Percentiles rank a stretch among this genome's conserved stretches.
Evolutionary conservation across 2,329 filamentous ascomycete species (phyloP).

Genomic region (Paecilomyces sp.): DNA sequence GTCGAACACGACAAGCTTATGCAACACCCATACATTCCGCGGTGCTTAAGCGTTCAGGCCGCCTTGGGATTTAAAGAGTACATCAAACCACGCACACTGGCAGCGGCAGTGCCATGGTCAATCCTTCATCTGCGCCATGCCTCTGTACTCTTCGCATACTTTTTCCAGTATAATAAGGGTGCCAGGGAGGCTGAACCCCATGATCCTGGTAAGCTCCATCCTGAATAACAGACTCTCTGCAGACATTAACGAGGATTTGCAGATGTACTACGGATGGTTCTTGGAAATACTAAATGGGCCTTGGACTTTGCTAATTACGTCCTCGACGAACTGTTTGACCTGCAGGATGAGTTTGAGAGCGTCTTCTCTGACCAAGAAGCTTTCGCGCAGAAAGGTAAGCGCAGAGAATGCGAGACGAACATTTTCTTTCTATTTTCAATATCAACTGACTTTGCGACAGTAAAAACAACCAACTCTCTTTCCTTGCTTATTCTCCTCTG

Average conservation of each 20-base stretch:
- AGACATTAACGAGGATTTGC: background rate
- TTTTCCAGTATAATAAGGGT: constrained; percentile 57
- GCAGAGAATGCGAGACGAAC: background rate
- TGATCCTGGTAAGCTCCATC: constrained; percentile 49
- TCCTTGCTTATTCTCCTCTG: constrained; percentile 57
- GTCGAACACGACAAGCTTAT: constrained; percentile 70
- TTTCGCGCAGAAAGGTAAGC: constrained; percentile 29
- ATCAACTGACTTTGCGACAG: constrained; percentile 16
- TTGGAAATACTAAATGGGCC: constrained; percentile 72
- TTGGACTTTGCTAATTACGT: constrained; percentile 57
- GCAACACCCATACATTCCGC: constrained; percentile 64
- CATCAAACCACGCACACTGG: constrained; percentile 53
- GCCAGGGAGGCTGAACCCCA: constrained; percentile 38
- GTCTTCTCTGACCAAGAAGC: constrained; percentile 25
- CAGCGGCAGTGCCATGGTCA: constrained; percentile 67
- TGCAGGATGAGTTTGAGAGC: constrained; percentile 33
- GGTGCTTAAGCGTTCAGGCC: constrained; percentile 71
- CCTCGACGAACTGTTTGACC: constrained; percentile 45
- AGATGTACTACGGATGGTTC: constrained; percentile 67
- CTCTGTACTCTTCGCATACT: constrained; percentile 56
- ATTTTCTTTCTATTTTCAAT: constrained; percentile 1
- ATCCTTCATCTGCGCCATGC: constrained; percentile 68
- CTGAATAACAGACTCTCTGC: background rate
- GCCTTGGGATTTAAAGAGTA: constrained; percentile 67
- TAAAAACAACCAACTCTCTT: constrained; percentile 32